Conservation (phyloP, 2,329 filamentous ascomycete genomes). For the Cladosporium velox region DNA sequence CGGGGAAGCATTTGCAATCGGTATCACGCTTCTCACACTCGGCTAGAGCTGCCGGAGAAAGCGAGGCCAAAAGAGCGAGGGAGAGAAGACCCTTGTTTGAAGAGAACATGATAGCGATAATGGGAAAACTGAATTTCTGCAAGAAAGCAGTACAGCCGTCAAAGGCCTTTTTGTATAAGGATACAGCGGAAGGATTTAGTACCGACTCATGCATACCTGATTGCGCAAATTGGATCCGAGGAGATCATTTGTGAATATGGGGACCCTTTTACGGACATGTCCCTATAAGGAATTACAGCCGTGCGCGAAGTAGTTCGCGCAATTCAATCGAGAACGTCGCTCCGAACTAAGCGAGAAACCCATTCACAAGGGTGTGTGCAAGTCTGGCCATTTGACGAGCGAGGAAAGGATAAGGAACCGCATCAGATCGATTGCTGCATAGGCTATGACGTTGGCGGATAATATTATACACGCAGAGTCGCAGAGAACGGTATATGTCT, state of each 20-base stretch:
- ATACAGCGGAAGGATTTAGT: not conserved
- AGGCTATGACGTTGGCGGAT: not conserved
- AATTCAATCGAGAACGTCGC: slow-evolving; percentile 4
- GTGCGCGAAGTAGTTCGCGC: not conserved
- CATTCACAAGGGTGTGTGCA: not conserved
- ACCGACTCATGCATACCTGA: slow-evolving; percentile 6
- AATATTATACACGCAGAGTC: not conserved
- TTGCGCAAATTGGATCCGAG: not conserved
- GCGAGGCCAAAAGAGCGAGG: slow-evolving; percentile 7
- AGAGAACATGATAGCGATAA: not conserved
- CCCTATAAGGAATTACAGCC: slow-evolving; percentile 13
- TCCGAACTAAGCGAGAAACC: not conserved
- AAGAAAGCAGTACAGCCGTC: not conserved
- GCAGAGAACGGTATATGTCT: not conserved
- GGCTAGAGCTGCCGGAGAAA: not conserved
- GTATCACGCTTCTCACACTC: not conserved
- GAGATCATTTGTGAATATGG: slow-evolving; percentile 9
- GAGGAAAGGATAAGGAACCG: not conserved
- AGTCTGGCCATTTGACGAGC: not conserved
- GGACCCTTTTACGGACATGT: slow-evolving; percentile 9
- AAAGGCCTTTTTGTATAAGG: not conserved
- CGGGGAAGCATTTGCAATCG: slow-evolving; percentile 54
- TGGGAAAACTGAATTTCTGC: not conserved
- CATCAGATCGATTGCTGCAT: not conserved
- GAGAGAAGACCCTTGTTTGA: not conserved